Evolutionary conservation across 441 rosid species (phyloP).

Genomic region (Viola pubescens): DNA sequence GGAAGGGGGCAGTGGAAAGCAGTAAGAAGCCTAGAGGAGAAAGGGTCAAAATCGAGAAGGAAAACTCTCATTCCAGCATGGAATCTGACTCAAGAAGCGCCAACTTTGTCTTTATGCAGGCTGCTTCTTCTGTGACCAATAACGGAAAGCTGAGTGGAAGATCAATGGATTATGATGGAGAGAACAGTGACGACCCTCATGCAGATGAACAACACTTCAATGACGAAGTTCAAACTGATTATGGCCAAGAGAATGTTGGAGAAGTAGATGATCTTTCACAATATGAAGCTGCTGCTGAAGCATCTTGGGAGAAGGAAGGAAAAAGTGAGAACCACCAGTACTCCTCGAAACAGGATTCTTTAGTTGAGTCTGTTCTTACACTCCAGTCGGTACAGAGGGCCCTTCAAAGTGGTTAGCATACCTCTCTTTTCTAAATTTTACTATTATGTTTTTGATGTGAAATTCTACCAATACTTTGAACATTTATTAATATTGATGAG

Average conservation of each 20-base stretch:
- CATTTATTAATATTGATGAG: too few species aligned
- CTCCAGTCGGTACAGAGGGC: constrained; percentile 62
- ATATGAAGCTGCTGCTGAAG: constrained; percentile 42
- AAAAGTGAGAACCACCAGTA: constrained; percentile 32
- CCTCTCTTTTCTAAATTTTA: neutral
- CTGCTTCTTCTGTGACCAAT: constrained; percentile 36
- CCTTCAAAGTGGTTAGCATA: constrained; percentile 54
- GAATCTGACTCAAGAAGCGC: constrained; percentile 87
- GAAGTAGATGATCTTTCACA: constrained; percentile 37
- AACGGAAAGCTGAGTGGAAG: constrained; percentile 44
- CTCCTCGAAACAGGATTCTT: constrained; percentile 37
- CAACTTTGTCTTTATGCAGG: constrained; percentile 73
- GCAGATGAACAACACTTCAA: constrained; percentile 28
- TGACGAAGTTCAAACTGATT: constrained; percentile 35
- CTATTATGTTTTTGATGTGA: too few species aligned
- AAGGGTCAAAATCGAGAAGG: constrained; percentile 68
- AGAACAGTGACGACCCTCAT: constrained; percentile 45
- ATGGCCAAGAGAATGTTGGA: constrained; percentile 30
- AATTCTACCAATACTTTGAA: too few species aligned
- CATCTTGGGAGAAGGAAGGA: constrained; percentile 44
- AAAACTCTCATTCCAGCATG: constrained; percentile 77
- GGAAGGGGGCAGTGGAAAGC: constrained; percentile 43
- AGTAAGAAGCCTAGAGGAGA: constrained; percentile 76
- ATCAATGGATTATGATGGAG: constrained; percentile 43
- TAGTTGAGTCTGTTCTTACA: constrained; percentile 40